Conservation (phyloP, 1,139 yeast genomes). For the Protomyces pachydermus region DNA sequence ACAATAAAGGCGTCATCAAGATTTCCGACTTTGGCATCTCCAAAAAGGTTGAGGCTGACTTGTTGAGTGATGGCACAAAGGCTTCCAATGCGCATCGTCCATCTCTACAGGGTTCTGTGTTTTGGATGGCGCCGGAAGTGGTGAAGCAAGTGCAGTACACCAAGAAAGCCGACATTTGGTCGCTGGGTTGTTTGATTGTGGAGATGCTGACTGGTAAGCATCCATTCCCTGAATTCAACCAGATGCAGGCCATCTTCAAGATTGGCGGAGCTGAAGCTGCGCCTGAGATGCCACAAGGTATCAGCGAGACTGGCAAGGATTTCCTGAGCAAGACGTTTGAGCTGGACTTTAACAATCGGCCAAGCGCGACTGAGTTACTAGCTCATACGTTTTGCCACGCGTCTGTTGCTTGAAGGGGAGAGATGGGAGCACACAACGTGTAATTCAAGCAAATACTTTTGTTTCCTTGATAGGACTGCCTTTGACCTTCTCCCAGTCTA, state of each 20-base stretch:
- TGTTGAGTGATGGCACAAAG: slow-evolving; percentile 32
- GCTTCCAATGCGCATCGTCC: slow-evolving; percentile 54
- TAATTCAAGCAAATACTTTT: slow-evolving; percentile 9
- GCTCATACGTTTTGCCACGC: slow-evolving; percentile 42
- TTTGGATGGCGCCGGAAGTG: slow-evolving; percentile 99
- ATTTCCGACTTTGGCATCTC: slow-evolving; percentile 95
- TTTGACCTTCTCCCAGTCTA: slow-evolving; percentile 27
- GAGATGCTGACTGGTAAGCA: slow-evolving; percentile 95
- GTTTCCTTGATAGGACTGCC: slow-evolving; percentile 28
- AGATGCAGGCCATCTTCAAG: slow-evolving; percentile 92
- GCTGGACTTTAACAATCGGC: slow-evolving; percentile 65
- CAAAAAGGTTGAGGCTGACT: slow-evolving; percentile 54
- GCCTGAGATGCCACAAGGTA: slow-evolving; percentile 76
- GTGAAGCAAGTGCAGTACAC: slow-evolving; percentile 87
- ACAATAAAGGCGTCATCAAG: slow-evolving; percentile 89
- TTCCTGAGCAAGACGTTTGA: slow-evolving; percentile 68
- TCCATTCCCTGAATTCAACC: slow-evolving; percentile 89
- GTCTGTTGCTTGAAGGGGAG: slow-evolving; percentile 5
- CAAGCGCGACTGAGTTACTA: slow-evolving; percentile 65
- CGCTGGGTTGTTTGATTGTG: slow-evolving; percentile 82
- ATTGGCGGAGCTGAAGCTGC: slow-evolving; percentile 67
- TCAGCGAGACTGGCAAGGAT: slow-evolving; percentile 62
- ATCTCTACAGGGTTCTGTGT: slow-evolving; percentile 87
- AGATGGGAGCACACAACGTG: neutral
- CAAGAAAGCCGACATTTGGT: slow-evolving; percentile 90